phyloP scores from a whole-genome alignment of 768 basidiomycete genomes.

The Tubosaeta sp. region DNA sequence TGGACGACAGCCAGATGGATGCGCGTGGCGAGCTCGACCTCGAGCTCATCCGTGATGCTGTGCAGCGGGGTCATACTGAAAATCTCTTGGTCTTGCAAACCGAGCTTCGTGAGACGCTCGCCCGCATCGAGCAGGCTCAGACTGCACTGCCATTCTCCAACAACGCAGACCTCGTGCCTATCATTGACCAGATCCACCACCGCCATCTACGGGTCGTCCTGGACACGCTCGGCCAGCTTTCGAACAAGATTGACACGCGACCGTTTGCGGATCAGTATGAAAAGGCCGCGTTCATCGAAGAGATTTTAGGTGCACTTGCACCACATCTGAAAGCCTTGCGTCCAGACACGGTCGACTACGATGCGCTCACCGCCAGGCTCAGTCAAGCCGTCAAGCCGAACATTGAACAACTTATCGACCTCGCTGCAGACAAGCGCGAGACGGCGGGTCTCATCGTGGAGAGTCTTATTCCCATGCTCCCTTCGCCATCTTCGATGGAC shows the following conservation, averaged over 20 bases:
- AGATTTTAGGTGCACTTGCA: slow-evolving; percentile 51
- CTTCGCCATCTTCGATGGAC: slow-evolving; percentile 43
- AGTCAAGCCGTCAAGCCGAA: slow-evolving; percentile 86
- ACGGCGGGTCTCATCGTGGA: slow-evolving; percentile 80
- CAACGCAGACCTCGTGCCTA: slow-evolving; percentile 34
- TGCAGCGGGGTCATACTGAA: slow-evolving; percentile 66
- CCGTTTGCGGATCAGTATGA: slow-evolving; percentile 37
- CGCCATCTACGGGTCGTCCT: slow-evolving; percentile 58
- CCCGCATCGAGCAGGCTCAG: slow-evolving; percentile 36
- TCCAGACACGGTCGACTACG: slow-evolving; percentile 72
- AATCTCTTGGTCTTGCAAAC: slow-evolving; percentile 52
- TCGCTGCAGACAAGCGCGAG: slow-evolving; percentile 85
- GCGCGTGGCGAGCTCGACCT: slow-evolving; percentile 77
- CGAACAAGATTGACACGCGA: slow-evolving; percentile 32
- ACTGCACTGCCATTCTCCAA: slow-evolving; percentile 9
- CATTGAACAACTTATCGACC: slow-evolving; percentile 83
- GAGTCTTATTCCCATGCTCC: slow-evolving; percentile 62
- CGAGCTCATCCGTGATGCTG: slow-evolving; percentile 64
- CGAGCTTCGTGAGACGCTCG: slow-evolving; percentile 52
- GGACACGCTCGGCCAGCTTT: slow-evolving; percentile 51
- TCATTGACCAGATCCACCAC: slow-evolving; percentile 56
- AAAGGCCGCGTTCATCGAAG: slow-evolving; percentile 59
- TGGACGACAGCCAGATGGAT: slow-evolving; percentile 64
- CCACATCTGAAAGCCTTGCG: slow-evolving; percentile 61
- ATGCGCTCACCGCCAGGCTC: slow-evolving; percentile 66